Base-by-base conservation (phyloP, 192 early-diverging fungal species). In the Geosiphon pyriformis region DNA sequence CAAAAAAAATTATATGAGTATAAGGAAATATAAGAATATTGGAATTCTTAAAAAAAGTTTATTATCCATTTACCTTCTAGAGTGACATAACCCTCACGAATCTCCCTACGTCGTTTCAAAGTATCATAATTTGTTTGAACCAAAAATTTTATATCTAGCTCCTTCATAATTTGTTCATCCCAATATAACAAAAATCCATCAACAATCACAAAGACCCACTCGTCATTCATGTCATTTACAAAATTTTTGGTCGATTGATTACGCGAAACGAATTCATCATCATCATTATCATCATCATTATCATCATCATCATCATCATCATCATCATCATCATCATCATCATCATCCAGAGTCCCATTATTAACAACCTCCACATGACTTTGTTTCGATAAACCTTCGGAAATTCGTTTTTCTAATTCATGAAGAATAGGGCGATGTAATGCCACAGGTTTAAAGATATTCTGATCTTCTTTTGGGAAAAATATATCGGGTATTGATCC, bases 161-260 rank as follows among this genome's bases (percentile, higher is more conserved):
- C 61, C 2, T 76, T 66, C 15, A 76, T 57, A 11, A 87, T 61
- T 6, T 59, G 35, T 11, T 74, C 61, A 60, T 83, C 56, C 53
- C 83, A 77, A 71, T 83, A 91, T 37, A 95, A 79, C 53, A 95
- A 76, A 61, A 95, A 91, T 7, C 93, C 93, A 65, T 95, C 93
- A 18, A 88, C 73, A 11, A 91, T 74, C 32, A 85, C 61, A 59
- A 83, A 77, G 0, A 57, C 49, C 62, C 54, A 68, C 20, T 67
- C 55, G 22, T 72, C 53, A 3, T n/a, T n/a, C n/a, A n/a, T n/a
- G n/a, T n/a, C n/a, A 42, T 42, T 42, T 42, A 15, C 15, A 42
- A 42, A 42, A 10, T 42, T 6, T 15, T 6, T 15, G 6, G 37
- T 42, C 15, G 7, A 6, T 10, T 42, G 37, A n/a, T n/a, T n/a